Evolutionary conservation across 208 protist species (phyloP), one percentile per base, ranked within the genome.

Genomic region (Acanthamoeba quina): DNA sequence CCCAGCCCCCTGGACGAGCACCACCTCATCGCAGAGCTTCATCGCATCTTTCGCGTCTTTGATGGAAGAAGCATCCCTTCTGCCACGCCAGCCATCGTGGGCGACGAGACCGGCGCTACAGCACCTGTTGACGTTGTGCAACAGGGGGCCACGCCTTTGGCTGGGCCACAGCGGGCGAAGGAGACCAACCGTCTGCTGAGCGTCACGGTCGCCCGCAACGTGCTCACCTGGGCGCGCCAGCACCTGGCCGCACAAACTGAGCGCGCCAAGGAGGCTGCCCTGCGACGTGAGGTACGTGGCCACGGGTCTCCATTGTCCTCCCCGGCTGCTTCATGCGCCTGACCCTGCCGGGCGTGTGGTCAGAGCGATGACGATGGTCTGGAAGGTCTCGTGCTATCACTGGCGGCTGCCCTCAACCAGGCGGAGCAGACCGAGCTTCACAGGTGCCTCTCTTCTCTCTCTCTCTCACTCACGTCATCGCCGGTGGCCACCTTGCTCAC

Each of bases 151-250:
- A 19, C 64, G 64, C n/a, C n/a, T n/a, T n/a, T n/a, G n/a, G n/a
- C n/a, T n/a, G n/a, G n/a, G n/a, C n/a, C n/a, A n/a, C n/a, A n/a
- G n/a, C n/a, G n/a, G n/a, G n/a, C n/a, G n/a, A n/a, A n/a, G n/a
- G 76, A 83, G 76, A 10, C 24, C 11, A 44, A 10, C 78, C 24
- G 78, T 7, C 24, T 86, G 9, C 9, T 86, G n/a, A 47, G 49
- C 49, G 26, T 86, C 52, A 62, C 21, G 49, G n/a, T 86, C 0
- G 49, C 62, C 5, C 78, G 78, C 78, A 86, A 86, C 78, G 78
- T 86, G 78, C 21, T 86, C 11, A 64, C 78, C 9, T 86, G 78
- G 78, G 78, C 78, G 11, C 78, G 78, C 6, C 24, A 26, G 47
- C 78, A 62, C 17, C 49, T 86, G 29, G 52, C 49, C 24, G 24